Percentiles rank a stretch among this genome's conserved stretches.
phyloP scores from a whole-genome alignment of 768 basidiomycete species.

The Botryobasidium botryosum region DNA sequence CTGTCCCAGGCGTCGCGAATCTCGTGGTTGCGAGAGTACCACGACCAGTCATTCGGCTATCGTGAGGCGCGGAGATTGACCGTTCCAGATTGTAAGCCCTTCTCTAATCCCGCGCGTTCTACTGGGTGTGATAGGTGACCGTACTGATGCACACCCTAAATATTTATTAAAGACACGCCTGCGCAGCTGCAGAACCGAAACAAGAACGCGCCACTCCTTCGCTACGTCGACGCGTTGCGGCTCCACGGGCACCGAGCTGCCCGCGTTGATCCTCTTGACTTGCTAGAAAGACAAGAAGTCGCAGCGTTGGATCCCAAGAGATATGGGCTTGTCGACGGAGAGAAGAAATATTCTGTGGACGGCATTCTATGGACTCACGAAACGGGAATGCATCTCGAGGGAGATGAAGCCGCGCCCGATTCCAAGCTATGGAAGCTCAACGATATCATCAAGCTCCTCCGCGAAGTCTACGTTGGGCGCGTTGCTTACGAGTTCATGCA shows the following conservation, averaged over 20 bases:
- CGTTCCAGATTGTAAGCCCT: slow-evolving; percentile 53
- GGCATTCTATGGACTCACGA: slow-evolving; percentile 66
- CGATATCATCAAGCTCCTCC: slow-evolving; percentile 53
- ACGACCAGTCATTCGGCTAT: slow-evolving; percentile 69
- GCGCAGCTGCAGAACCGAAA: slow-evolving; percentile 51
- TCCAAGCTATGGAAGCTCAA: slow-evolving; percentile 46
- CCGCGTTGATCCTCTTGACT: slow-evolving; percentile 70
- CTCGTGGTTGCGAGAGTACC: slow-evolving; percentile 37
- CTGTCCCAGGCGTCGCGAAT: too few species aligned
- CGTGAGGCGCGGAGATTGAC: slow-evolving; percentile 43
- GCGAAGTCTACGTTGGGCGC: slow-evolving; percentile 58
- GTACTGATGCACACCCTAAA: background rate
- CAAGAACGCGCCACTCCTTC: slow-evolving; percentile 57
- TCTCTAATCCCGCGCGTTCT: background rate
- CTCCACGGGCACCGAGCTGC: slow-evolving; percentile 51
- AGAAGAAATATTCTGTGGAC: slow-evolving; percentile 46
- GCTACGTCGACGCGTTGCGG: slow-evolving; percentile 82
- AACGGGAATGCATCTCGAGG: slow-evolving; percentile 18
- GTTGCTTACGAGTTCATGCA: slow-evolving; percentile 93
- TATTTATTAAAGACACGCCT: slow-evolving; percentile 33
- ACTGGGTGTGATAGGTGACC: too few species aligned
- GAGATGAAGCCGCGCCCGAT: slow-evolving; percentile 13
- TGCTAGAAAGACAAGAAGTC: slow-evolving; percentile 69
- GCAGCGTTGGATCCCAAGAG: slow-evolving; percentile 59
- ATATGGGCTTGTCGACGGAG: slow-evolving; percentile 48